Base-by-base conservation (phyloP, 2,329 filamentous ascomycete genomes). In the Exophiala sp. region DNA sequence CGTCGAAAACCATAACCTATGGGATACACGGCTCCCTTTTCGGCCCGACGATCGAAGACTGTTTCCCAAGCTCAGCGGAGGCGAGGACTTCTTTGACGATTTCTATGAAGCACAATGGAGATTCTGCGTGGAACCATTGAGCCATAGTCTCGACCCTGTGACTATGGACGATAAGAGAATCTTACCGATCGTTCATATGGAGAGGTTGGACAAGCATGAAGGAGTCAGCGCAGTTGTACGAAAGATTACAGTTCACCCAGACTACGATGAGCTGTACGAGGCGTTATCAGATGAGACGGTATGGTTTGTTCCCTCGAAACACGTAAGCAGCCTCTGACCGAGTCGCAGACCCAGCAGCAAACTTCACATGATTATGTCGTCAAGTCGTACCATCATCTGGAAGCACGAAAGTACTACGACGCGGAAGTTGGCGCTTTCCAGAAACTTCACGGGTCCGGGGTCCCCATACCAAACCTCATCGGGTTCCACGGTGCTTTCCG, bases 81-180 rank as follows among this genome's bases (percentile, higher is more conserved):
- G 29, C 19, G 35, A 14, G 3, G 45, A 48, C 8, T 61, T 64
- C 37, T 57, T 62, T n/a, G 27, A 49, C 13, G 16, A 48, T 8
- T 66, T 66, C 52, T 61, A 59, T 39, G 47, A 61, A 27, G 43
- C 51, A 19, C 64, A 66, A 47, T 63, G 59, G 53, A 56, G 39
- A 29, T 64, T 62, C 41, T 65, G 61, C 45, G 57, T 59, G 4
- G 50, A 59, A 3, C 42, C 46, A 8, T 58, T 66, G 19, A 48
- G 52, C 18, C 21, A 52, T 6, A 51, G 56, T 29, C 50, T 61
- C 35, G 42, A 56, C 2, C 47, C 60, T 40, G 54, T 58, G 29
- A 51, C 51, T 8, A 62, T 65, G 23, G 57, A 55, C 13, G 19
- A 44, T 1, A 46, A 59, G 11, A 45, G 58, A 19, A 55, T 65